Evolutionary conservation across 2,329 filamentous ascomycete genomes (phyloP).

Genomic region (Fusarium buxicola): DNA sequence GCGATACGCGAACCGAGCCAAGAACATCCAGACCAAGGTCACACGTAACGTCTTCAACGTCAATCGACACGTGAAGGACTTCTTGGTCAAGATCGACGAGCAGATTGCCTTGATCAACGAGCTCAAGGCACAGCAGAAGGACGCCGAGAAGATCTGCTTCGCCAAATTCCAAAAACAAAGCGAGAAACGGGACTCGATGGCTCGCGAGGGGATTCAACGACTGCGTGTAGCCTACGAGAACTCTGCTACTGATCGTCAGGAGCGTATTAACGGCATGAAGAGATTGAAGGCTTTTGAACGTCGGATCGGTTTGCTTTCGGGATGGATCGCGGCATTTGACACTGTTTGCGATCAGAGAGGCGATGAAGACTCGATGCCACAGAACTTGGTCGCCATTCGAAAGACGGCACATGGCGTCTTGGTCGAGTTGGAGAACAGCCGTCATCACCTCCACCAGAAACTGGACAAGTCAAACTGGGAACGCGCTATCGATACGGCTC

Average conservation of each 20-base stretch:
- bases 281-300: slow-evolving; percentile 85
- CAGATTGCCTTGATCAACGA: slow-evolving; percentile 98
- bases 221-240: slow-evolving; percentile 88
- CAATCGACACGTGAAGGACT: slow-evolving; percentile 98
- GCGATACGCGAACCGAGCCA: slow-evolving; percentile 95
- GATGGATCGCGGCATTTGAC: slow-evolving; percentile 95
- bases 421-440: slow-evolving; percentile 87
- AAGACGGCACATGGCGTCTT: slow-evolving; percentile 91
- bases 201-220: slow-evolving; percentile 82
- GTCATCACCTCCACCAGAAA: slow-evolving; percentile 90
- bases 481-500: slow-evolving; percentile 84
- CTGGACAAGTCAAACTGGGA: slow-evolving; percentile 88
- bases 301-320: slow-evolving; percentile 85
- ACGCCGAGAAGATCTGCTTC: slow-evolving; percentile 84
- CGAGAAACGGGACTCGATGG: slow-evolving; percentile 82
- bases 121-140: slow-evolving; percentile 90
- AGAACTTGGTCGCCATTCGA: slow-evolving; percentile 78
- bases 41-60: slow-evolving; percentile 99
- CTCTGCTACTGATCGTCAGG: slow-evolving; percentile 79
- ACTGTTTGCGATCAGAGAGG: slow-evolving; percentile 75
- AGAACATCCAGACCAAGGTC: slow-evolving; percentile 99
- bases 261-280: slow-evolving; percentile 83
- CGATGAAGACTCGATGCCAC: slow-evolving; percentile 68
- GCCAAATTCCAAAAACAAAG: slow-evolving; percentile 91
- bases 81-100: slow-evolving; percentile 98